Evolutionary conservation across 2,329 filamentous ascomycete genomes (phyloP).

Genomic region (Mariannaea elegans): DNA sequence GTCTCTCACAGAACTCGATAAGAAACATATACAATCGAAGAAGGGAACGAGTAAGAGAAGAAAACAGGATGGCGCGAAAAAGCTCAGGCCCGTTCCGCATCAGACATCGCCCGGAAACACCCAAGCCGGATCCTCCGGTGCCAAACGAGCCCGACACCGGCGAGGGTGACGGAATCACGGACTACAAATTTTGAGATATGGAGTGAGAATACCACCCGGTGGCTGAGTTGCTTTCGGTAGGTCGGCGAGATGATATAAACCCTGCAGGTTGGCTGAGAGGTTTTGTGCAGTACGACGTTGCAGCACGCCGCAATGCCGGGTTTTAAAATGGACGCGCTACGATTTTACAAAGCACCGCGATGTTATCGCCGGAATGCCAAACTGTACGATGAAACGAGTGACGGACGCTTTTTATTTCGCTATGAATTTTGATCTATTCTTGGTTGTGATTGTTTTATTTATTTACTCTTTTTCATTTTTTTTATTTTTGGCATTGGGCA

Average conservation of each 20-base stretch:
- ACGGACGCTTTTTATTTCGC: not conserved
- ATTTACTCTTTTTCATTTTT: too few species aligned
- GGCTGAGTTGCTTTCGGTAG: slow-evolving; percentile 8
- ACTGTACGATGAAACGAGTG: not conserved
- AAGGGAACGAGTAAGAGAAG: not conserved
- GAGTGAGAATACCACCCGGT: not conserved
- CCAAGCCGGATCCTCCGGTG: slow-evolving; percentile 42
- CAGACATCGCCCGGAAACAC: slow-evolving; percentile 44
- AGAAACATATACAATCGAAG: not conserved
- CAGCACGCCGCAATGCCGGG: not conserved
- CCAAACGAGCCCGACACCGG: slow-evolving; percentile 44
- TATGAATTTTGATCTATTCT: too few species aligned
- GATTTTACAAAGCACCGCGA: not conserved
- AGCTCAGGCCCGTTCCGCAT: not conserved
- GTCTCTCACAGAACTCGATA: not conserved
- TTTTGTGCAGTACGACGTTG: not conserved
- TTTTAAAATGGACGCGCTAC: not conserved
- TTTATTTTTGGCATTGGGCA: not conserved
- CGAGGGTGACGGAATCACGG: slow-evolving; percentile 44
- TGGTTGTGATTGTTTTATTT: too few species aligned
- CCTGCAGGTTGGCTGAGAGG: not conserved
- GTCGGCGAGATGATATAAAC: slow-evolving; percentile 8
- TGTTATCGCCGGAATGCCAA: not conserved
- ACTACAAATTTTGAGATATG: slow-evolving; percentile 31
- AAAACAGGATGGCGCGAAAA: slow-evolving; percentile 17